Conservation (phyloP, 2,329 filamentous ascomycete genomes). For the Zopfia rhizophila region DNA sequence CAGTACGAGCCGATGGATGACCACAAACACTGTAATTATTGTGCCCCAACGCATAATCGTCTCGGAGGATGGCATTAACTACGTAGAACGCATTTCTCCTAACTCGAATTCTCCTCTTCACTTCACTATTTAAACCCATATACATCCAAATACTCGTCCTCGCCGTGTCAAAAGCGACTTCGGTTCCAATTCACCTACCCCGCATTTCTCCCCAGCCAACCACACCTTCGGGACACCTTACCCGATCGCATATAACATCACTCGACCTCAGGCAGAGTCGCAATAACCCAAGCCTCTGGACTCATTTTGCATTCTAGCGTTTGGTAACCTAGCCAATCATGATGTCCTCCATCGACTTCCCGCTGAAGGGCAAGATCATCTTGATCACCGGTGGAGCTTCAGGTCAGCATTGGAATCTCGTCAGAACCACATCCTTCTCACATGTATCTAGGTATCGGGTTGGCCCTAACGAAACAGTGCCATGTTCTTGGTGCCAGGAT, state of each 20-base stretch:
- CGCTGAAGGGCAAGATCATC: constrained; percentile 44
- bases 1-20: no score
- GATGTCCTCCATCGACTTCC: constrained; percentile 39
- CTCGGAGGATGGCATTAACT: no score
- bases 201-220: no score
- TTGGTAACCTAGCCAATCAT: background rate
- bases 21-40: no score
- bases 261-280: background rate
- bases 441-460: constrained; percentile 41
- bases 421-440: background rate
- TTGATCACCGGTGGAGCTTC: constrained; percentile 50
- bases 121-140: no score
- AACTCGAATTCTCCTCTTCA: no score
- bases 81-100: no score
- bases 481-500: constrained; percentile 33
- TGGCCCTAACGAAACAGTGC: constrained; percentile 42
- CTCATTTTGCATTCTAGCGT: background rate
- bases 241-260: constrained; percentile 5
- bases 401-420: constrained; percentile 23
- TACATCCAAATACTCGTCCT: no score
- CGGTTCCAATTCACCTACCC: no score
- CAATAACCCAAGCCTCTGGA: background rate
- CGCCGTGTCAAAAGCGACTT: no score
- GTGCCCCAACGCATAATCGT: no score
- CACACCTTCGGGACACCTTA: constrained; percentile 9